Base-by-base conservation (phyloP, 179 eudicot species). In the Amaranthus tricolor region DNA sequence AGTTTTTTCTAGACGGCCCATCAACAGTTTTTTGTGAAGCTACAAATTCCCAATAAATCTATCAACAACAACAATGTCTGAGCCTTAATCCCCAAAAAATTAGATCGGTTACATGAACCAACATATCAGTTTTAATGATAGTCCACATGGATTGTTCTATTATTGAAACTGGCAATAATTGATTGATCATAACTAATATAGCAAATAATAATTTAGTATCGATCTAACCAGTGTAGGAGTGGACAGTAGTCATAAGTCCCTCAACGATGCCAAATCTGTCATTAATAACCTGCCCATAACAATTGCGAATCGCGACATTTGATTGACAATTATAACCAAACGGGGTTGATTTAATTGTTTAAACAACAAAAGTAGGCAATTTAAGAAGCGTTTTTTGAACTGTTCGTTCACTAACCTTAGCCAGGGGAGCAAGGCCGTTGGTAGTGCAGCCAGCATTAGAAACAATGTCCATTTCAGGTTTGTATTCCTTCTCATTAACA, bases 391-490 rank as follows among this genome's bases (percentile, higher is more conserved):
- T 31, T 31, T 31, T 31, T 31, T 31, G 40, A 31, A 2, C 40
- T 31, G 40, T 31, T 31, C 40, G 40, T 31, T 31, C 40, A 31
- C 40, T 31, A 31, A 90, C 93, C 91, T 89, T 89, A 13, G 94
- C 94, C 76, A 91, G 83, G 58, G 93, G 93, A 80, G 94, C 93
- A 78, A 91, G 90, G 74, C 95, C 88, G 83, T 90, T 90, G 52
- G 95, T 90, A 44, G 95, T 90, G 84, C 93, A 91, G 21, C 94
- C 89, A 68, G 96, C 96, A 62, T 91, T 91, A 17, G 96, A 91
- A 60, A 91, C 88, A 65, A 91, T 84, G 83, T 88, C 49, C 50
- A 89, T 85, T 44, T 89, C 94, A 15, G 89, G 64, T 72, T 65
- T 91, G 94, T 91, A 91, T 61, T 89, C 89, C 69, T 86, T 85